phyloP scores from a whole-genome alignment of 2,329 filamentous ascomycete species.

The Verticillium zaregamsianum region DNA sequence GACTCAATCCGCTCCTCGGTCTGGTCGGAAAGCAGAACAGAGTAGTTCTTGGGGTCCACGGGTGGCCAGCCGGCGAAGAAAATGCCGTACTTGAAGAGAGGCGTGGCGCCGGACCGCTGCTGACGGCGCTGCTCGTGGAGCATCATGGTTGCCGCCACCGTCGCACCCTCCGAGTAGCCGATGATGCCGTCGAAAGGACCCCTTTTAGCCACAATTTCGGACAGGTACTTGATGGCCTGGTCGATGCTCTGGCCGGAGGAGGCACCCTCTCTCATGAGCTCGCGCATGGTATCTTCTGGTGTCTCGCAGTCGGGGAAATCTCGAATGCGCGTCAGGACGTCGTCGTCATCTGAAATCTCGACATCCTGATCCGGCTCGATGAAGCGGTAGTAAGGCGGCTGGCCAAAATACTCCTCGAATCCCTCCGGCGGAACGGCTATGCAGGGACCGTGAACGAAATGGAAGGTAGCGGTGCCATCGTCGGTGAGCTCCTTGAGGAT shows the following conservation, averaged over 20 bases:
- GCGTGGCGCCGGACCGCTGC: slow-evolving; percentile 15
- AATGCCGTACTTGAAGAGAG: slow-evolving; percentile 41
- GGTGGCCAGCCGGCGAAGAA: slow-evolving; percentile 54
- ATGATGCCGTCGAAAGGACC: slow-evolving; percentile 50
- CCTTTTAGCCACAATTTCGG: slow-evolving; percentile 39
- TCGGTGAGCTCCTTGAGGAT: slow-evolving; percentile 42
- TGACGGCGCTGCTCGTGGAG: slow-evolving; percentile 42
- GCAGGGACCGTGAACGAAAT: slow-evolving; percentile 48
- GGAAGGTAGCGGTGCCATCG: slow-evolving; percentile 42
- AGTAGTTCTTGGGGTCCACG: slow-evolving; percentile 34
- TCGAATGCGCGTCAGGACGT: slow-evolving; percentile 46
- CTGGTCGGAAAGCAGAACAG: slow-evolving; percentile 45
- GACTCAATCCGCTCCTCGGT: slow-evolving; percentile 45
- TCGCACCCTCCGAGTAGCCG: slow-evolving; percentile 58
- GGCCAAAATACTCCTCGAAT: slow-evolving; percentile 54
- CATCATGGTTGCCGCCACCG: slow-evolving; percentile 47
- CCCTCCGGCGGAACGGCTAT: slow-evolving; percentile 45
- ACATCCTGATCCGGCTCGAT: slow-evolving; percentile 45
- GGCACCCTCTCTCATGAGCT: slow-evolving; percentile 37
- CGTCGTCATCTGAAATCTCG: slow-evolving; percentile 35
- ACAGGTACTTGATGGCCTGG: slow-evolving; percentile 35
- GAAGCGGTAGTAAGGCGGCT: slow-evolving; percentile 51
- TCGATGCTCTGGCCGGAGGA: slow-evolving; percentile 33
- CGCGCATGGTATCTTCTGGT: slow-evolving; percentile 52
- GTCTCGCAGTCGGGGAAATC: slow-evolving; percentile 49